Base-by-base conservation (phyloP, 2,329 filamentous ascomycete genomes). In the Colletotrichum paranaense region DNA sequence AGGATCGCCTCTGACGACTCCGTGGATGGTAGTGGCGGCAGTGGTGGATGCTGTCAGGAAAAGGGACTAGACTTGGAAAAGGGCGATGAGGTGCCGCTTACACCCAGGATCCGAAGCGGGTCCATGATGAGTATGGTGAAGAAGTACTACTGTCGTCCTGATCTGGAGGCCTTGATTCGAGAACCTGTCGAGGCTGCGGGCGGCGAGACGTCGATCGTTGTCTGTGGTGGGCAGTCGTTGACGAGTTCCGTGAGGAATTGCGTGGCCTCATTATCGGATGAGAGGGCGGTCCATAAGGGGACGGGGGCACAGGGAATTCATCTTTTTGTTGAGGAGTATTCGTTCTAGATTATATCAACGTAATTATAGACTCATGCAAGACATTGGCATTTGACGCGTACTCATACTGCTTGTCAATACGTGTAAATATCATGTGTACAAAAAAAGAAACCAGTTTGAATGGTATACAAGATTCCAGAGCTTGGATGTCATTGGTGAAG, bases 261-360 rank as follows among this genome's bases (percentile, higher is more conserved):
- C 69, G 89, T 92, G 3, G 86, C 87, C 2, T 81, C 80, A 35
- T 74, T 92, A 73, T 90, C 88, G 66, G 89, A 92, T 76, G 90
- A 92, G 80, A 82, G 90, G 53, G 90, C 88, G 0, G 90, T 92
- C 26, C 90, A 92, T 77, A 92, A 92, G 79, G 90, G 90, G 5
- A 91, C 89, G 0, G 90, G 89, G 1, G 90, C 90, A 0, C 90
- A 92, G 78, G 90, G 90, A 0, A 91, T 92, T 53, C 86, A 88
- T 77, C 77, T 92, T 68, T 86, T 90, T 78, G 89, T 88, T 1
- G 90, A 92, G 75, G 89, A 92, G 78, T 92, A 91, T 79, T 85
- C 84, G 28, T 89, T 89, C 75, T 89, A 77, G 77, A 65, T 16
- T 9, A 49, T 49, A 49, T 49, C 19, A 7, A 49, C 42, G 49